These are phyloP conservation scores for Exophiala mesophila DNA, from an alignment of 2,329 filamentous ascomycete species.

Conservation along the genomic window DNA sequence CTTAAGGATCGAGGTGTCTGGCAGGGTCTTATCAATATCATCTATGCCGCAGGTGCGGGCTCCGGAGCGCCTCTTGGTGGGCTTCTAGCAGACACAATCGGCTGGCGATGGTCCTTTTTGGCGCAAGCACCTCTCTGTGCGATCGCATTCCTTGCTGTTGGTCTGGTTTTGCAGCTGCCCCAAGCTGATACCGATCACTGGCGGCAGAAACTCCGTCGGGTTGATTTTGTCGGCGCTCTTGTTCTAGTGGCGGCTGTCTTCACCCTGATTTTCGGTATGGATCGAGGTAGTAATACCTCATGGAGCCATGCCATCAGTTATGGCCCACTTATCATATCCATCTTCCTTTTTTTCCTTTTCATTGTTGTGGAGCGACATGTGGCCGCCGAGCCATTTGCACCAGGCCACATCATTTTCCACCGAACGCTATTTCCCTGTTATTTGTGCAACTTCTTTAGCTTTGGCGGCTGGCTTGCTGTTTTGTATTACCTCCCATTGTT, in stretches of 20 bases:
- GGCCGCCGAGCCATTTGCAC: slow-evolving; percentile 68
- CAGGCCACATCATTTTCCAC: slow-evolving; percentile 68
- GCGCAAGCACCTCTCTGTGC: slow-evolving; percentile 65
- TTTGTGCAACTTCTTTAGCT: slow-evolving; percentile 66
- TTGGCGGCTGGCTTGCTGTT: slow-evolving; percentile 55
- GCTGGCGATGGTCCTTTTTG: slow-evolving; percentile 73
- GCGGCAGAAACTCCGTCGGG: slow-evolving; percentile 59
- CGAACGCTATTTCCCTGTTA: slow-evolving; percentile 63
- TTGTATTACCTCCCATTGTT: slow-evolving; percentile 71
- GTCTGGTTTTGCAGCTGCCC: slow-evolving; percentile 59
- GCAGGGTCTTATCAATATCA: slow-evolving; percentile 69
- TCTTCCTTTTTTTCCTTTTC: slow-evolving; percentile 62
- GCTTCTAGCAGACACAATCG: slow-evolving; percentile 63
- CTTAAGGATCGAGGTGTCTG: slow-evolving; percentile 50
- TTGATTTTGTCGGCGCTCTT: slow-evolving; percentile 70
- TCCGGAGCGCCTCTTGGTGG: slow-evolving; percentile 68
- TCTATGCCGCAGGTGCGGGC: slow-evolving; percentile 63
- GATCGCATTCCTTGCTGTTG: slow-evolving; percentile 60
- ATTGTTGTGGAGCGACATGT: slow-evolving; percentile 63
- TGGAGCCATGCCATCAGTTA: slow-evolving; percentile 60
- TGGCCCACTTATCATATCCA: slow-evolving; percentile 51
- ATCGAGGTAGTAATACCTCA: slow-evolving; percentile 66
- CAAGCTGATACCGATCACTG: slow-evolving; percentile 56
- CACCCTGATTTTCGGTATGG: slow-evolving; percentile 63
- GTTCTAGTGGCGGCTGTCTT: slow-evolving; percentile 64